phyloP scores from a whole-genome alignment of 1,139 yeast genomes.

The Yamadazyma triangularis region DNA sequence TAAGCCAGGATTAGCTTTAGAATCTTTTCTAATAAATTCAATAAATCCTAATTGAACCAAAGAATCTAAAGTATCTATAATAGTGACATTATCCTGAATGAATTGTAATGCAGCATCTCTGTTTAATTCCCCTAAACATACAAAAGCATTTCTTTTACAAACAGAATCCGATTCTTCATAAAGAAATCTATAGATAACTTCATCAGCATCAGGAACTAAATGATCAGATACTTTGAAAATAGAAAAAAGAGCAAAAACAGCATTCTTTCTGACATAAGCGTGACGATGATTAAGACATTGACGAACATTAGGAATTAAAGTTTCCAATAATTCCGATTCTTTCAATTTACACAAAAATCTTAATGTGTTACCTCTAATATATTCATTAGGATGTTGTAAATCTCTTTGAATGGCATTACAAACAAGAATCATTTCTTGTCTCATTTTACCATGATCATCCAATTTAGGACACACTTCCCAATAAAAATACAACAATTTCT shows the following conservation, averaged over 20 bases:
- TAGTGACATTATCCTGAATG: conserved; percentile 64
- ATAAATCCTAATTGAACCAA: conserved; percentile 84
- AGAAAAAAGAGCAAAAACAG: conserved; percentile 84
- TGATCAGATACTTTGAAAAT: conserved; percentile 81
- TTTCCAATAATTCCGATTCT: conserved; percentile 92
- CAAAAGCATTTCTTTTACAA: conserved; percentile 93
- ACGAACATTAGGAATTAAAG: conserved; percentile 89
- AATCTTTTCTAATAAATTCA: conserved; percentile 86
- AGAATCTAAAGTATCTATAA: conserved; percentile 72
- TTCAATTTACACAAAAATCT: conserved; percentile 85
- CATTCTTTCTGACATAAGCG: conserved; percentile 96
- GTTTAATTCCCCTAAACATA: conserved; percentile 77
- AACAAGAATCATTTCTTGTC: conserved; percentile 97
- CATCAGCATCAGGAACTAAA: conserved; percentile 92
- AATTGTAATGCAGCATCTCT: conserved; percentile 82
- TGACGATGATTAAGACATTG: conserved; percentile 93
- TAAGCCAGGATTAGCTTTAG: conserved; percentile 57
- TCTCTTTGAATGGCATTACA: conserved; percentile 98
- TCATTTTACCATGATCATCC: conserved; percentile 83
- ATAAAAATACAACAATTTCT: conserved; percentile 88
- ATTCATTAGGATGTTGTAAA: conserved; percentile 96
- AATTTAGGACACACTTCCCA: conserved; percentile 98
- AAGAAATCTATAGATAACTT: conserved; percentile 68
- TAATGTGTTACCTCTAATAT: conserved; percentile 90
- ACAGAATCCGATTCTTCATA: conserved; percentile 86